phyloP scores from a whole-genome alignment of 2,329 filamentous ascomycete genomes.

The Fusarium xyrophilum region DNA sequence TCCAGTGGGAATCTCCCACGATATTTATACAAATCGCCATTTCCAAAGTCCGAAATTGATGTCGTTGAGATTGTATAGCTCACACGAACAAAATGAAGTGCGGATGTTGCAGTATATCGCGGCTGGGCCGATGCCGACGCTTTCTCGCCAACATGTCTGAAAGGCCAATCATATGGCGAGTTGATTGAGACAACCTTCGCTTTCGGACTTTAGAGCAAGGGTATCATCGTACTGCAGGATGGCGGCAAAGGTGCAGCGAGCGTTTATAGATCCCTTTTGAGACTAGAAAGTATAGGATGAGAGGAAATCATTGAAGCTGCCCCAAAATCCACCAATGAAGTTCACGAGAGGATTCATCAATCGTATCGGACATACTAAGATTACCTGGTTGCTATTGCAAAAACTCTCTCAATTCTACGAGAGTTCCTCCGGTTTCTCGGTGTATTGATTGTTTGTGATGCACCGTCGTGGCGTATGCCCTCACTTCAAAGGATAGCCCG shows the following conservation, averaged over 20 bases:
- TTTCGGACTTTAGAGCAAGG: background rate
- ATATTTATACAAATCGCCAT: conserved; percentile 1
- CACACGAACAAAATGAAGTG: background rate
- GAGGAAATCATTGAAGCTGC: no score
- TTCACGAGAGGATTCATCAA: background rate
- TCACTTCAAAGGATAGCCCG: background rate
- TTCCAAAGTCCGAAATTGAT: conserved; percentile 13
- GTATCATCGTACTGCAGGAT: background rate
- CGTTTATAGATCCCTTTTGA: background rate
- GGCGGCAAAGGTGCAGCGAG: background rate
- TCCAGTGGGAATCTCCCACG: background rate
- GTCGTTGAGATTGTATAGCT: background rate
- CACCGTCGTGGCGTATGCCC: background rate
- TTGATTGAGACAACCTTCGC: background rate
- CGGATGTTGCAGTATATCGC: background rate
- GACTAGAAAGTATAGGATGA: background rate
- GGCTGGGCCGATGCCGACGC: conserved; percentile 10
- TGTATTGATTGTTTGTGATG: no score
- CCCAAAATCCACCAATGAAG: background rate
- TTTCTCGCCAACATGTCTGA: background rate
- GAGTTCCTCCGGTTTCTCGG: no score
- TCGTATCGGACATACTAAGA: no score
- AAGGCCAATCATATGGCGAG: background rate
- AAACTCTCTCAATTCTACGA: background rate
- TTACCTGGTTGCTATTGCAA: background rate